A percentile compares a stretch with the other conserved stretches of the same genome.
These are phyloP conservation scores for Elongisporangium undulatum DNA, from an alignment of 352 stramenopile genomes.

Conservation along the genomic window DNA sequence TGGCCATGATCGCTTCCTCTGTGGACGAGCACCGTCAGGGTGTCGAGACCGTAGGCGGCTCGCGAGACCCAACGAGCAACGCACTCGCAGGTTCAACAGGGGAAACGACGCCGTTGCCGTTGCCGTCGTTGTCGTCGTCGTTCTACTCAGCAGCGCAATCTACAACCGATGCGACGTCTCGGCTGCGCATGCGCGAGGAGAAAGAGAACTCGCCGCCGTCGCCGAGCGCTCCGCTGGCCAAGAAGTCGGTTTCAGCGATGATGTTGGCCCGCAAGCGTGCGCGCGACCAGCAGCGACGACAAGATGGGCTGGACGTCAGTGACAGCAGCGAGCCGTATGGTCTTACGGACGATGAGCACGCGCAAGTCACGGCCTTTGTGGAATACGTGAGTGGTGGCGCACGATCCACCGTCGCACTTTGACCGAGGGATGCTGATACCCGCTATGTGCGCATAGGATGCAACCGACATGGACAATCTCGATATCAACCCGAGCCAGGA, in stretches of 20 bases:
- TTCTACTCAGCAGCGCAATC: neutral
- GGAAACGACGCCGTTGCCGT: neutral
- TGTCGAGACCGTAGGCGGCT: neutral
- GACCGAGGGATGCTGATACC: conserved; percentile 4
- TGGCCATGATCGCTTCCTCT: neutral
- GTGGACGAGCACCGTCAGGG: neutral
- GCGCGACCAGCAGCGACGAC: conserved; percentile 20
- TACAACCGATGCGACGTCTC: neutral
- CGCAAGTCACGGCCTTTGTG: conserved; percentile 45
- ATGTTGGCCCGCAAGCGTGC: conserved; percentile 23
- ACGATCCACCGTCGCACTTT: neutral
- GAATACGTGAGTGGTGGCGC: conserved; percentile 45
- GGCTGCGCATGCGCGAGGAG: neutral
- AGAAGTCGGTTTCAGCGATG: conserved; percentile 22
- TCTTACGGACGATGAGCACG: conserved; percentile 28
- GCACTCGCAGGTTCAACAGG: neutral
- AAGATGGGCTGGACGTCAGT: conserved; percentile 12
- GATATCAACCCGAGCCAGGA: conserved; percentile 62
- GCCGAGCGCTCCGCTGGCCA: neutral
- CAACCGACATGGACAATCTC: conserved; percentile 53
- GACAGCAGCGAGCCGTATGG: conserved; percentile 20
- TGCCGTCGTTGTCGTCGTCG: neutral
- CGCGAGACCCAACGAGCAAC: neutral
- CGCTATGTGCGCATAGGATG: conserved; percentile 19
- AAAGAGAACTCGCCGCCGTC: neutral